phyloP scores from a whole-genome alignment of 2,329 filamentous ascomycete genomes.

The Fonsecaea pedrosoi region DNA sequence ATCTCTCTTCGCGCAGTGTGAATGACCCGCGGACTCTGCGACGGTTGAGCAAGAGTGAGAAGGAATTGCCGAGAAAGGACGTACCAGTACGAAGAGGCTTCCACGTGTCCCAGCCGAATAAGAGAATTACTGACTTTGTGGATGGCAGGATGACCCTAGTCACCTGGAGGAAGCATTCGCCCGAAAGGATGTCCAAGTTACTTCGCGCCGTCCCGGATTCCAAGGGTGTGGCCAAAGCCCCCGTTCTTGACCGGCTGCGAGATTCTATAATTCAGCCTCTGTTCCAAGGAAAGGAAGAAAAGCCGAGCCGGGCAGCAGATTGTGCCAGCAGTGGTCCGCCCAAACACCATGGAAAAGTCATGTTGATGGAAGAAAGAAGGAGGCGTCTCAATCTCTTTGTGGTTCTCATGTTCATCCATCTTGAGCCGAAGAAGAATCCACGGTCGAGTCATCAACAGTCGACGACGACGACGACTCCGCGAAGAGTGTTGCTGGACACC shows the following conservation, averaged over 20 bases:
- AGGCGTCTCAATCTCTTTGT: constrained; percentile 22
- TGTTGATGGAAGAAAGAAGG: constrained; percentile 18
- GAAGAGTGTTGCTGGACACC: constrained; percentile 34
- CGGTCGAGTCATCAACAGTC: background rate
- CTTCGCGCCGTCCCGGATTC: background rate
- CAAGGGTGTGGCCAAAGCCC: constrained; percentile 1
- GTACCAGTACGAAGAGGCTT: background rate
- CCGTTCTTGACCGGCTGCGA: constrained; percentile 6
- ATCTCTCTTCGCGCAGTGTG: background rate
- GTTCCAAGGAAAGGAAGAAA: background rate
- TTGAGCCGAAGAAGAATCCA: constrained; percentile 3
- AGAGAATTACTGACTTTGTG: constrained; percentile 1
- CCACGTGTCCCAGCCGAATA: background rate
- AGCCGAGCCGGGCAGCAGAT: background rate
- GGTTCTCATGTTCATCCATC: constrained; percentile 29
- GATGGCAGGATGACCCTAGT: background rate
- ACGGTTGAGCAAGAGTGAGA: background rate
- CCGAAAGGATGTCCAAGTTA: background rate
- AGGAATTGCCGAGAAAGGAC: background rate
- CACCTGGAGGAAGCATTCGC: background rate
- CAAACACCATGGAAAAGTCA: background rate
- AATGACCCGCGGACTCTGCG: background rate
- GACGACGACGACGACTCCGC: constrained; percentile 18
- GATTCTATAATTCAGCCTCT: background rate
- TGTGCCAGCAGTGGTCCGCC: background rate